A percentile compares a stretch with the other conserved stretches of the same genome.
These are phyloP conservation scores for Trichomonascus vanleenenianus DNA, from an alignment of 805 yeast species.

Conservation along the genomic window DNA sequence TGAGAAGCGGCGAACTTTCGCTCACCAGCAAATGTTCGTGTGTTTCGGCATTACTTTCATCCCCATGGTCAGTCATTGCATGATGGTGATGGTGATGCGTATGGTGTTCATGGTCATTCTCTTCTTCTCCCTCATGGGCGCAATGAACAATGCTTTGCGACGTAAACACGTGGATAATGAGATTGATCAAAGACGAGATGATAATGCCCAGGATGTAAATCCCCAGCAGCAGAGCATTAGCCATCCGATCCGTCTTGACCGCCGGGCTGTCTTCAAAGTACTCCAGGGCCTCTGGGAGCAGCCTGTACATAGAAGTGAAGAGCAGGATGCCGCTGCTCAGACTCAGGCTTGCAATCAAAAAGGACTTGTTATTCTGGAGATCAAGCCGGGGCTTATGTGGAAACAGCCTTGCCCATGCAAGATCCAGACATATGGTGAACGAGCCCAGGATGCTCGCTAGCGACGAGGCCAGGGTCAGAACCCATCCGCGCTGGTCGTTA, in stretches of 20 bases:
- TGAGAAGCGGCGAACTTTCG: background rate
- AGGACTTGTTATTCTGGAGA: conserved; percentile 50
- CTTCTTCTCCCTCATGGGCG: conserved; percentile 46
- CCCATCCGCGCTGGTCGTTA: conserved; percentile 36
- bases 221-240: conserved; percentile 33
- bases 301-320: conserved; percentile 66
- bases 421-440: conserved; percentile 53
- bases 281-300: conserved; percentile 59
- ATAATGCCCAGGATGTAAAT: conserved; percentile 52
- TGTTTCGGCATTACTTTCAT: background rate
- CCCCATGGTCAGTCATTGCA: background rate
- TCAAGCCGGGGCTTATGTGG: conserved; percentile 31
- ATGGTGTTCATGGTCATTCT: conserved; percentile 1
- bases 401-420: conserved; percentile 40
- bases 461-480: conserved; percentile 57
- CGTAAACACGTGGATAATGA: conserved; percentile 62
- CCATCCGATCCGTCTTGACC: conserved; percentile 20
- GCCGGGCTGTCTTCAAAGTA: conserved; percentile 35
- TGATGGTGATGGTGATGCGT: conserved; percentile 8
- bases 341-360: conserved; percentile 68
- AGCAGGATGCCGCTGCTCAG: conserved; percentile 73
- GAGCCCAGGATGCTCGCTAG: conserved; percentile 68
- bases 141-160: conserved; percentile 83
- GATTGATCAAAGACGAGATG: conserved; percentile 53
- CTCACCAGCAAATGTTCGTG: background rate